Evolutionary conservation across 1,139 yeast species (phyloP), one percentile per base, ranked within the genome.

Genomic region (Suhomyces ambrosiae): DNA sequence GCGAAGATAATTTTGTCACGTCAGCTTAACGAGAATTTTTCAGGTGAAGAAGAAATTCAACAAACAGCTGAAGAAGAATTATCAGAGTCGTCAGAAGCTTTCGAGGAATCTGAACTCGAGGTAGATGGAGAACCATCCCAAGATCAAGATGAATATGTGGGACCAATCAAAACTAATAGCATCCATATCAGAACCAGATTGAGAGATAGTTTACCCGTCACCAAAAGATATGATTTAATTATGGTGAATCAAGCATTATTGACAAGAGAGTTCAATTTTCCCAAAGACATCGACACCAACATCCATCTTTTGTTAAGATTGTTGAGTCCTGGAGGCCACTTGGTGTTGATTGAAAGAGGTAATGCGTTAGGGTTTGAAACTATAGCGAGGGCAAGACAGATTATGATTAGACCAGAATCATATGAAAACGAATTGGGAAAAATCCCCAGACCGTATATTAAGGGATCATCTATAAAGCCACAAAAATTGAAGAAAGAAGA

Each of bases 281-380:
- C 94, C 0, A 67, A 72, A 21, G 84, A 87, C 46, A 82, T 87
- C 6, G 97, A 88, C 56, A 72, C 74, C 19, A 82, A 76, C 43
- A 54, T 86, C n/a, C 78, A 81, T 41, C 72, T 74, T 47, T 67
- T 85, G 29, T 66, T 88, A 22, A 68, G 73, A 13, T 62, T 86
- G 19, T 63, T 89, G 30, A 74, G 79, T 9, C 96, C 96, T 0
- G 79, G 79, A 10, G 98, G 97, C 0, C 82, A 82, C 42, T 61
- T 90, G 13, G 80, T 88, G 1, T 60, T 92, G 6, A 66, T 90
- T 3, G 97, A 92, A 63, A 73, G 97, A 47, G 98, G 98, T 2
- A 87, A 86, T 40, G 87, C 97, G 0, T 60, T 82, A 24, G 97
- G 97, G 0, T 88, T 88, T 55, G 97, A 92, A 60, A 74, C 82